Conservation (phyloP, 805 yeast genomes). For the Myxozyma udenii region DNA sequence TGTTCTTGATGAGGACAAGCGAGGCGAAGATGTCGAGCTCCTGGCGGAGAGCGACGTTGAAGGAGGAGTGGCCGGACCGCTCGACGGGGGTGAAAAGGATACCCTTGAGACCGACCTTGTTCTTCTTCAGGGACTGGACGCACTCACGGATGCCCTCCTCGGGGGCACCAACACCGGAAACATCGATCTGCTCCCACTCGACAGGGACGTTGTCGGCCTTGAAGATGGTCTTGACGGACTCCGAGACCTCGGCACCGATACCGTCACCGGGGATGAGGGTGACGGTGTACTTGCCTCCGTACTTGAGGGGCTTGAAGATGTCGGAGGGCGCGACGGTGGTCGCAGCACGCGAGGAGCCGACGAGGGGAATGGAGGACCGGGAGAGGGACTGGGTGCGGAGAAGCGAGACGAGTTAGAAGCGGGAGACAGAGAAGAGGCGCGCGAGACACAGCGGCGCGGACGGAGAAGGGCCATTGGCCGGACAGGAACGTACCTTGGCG, state of each 20-base stretch:
- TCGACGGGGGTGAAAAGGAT: conserved; percentile 87
- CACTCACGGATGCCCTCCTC: conserved; percentile 41
- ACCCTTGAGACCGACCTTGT: conserved; percentile 96
- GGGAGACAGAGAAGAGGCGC: background rate
- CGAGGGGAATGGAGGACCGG: conserved; percentile 23
- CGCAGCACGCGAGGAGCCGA: conserved; percentile 42
- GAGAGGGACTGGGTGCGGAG: no score
- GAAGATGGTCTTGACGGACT: conserved; percentile 87
- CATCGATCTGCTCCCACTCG: conserved; percentile 73
- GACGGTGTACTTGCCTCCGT: conserved; percentile 91
- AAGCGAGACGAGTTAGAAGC: conserved; percentile 3
- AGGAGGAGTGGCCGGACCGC: conserved; percentile 73
- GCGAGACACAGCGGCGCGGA: background rate
- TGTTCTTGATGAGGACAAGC: conserved; percentile 85
- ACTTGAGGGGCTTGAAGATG: conserved; percentile 75
- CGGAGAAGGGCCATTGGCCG: no score
- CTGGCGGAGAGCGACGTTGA: conserved; percentile 94
- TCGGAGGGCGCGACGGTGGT: conserved; percentile 61
- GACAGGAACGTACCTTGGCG: conserved; percentile 9
- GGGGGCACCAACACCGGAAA: conserved; percentile 61
- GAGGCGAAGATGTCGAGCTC: conserved; percentile 95
- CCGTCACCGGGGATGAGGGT: conserved; percentile 98
- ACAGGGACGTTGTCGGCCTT: conserved; percentile 84
- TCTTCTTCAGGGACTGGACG: conserved; percentile 86
- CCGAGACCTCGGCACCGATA: conserved; percentile 93